Percentiles rank a stretch among this genome's conserved stretches.
Evolutionary conservation across 805 yeast species (phyloP).

Genomic region (Starmerella stellata): DNA sequence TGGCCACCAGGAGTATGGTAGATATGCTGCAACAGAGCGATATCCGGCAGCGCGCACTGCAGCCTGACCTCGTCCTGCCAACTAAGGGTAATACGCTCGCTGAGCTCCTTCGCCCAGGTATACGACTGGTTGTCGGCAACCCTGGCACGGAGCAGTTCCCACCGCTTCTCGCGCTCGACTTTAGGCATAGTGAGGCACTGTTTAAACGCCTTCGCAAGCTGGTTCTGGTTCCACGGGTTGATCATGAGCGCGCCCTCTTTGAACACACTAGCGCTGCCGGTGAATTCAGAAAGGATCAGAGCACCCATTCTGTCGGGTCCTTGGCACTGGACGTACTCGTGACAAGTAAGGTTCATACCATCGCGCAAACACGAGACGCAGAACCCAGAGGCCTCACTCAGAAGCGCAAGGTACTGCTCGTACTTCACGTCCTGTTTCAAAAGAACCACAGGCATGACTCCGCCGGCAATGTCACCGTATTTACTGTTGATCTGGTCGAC

Average conservation of each 20-base stretch:
- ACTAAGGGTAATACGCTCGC: constrained; percentile 33
- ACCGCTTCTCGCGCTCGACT: constrained; percentile 40
- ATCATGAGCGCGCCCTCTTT: constrained; percentile 50
- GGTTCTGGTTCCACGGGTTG: constrained; percentile 77
- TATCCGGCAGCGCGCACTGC: constrained; percentile 10
- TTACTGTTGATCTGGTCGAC: constrained; percentile 68
- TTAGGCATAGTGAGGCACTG: constrained; percentile 45
- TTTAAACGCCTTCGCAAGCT: constrained; percentile 46
- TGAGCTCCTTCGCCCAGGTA: constrained; percentile 49
- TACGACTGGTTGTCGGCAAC: constrained; percentile 52
- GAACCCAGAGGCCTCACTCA: constrained; percentile 71
- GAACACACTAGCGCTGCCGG: constrained; percentile 77
- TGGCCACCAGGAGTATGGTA: constrained; percentile 7
- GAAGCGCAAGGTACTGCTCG: constrained; percentile 72
- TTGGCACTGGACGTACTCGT: constrained; percentile 72
- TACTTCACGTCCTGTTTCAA: constrained; percentile 78
- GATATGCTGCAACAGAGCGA: constrained; percentile 3
- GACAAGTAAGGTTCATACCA: constrained; percentile 93
- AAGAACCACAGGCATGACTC: constrained; percentile 66
- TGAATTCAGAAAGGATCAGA: constrained; percentile 72
- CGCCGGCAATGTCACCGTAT: constrained; percentile 48
- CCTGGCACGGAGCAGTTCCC: constrained; percentile 42
- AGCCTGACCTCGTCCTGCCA: constrained; percentile 35
- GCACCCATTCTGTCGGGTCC: constrained; percentile 36
- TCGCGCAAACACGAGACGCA: constrained; percentile 84